A percentile compares a stretch with the other conserved stretches of the same genome.
These are phyloP conservation scores for Hebeloma cylindrosporum DNA, from an alignment of 768 basidiomycete species.

Conservation along the genomic window DNA sequence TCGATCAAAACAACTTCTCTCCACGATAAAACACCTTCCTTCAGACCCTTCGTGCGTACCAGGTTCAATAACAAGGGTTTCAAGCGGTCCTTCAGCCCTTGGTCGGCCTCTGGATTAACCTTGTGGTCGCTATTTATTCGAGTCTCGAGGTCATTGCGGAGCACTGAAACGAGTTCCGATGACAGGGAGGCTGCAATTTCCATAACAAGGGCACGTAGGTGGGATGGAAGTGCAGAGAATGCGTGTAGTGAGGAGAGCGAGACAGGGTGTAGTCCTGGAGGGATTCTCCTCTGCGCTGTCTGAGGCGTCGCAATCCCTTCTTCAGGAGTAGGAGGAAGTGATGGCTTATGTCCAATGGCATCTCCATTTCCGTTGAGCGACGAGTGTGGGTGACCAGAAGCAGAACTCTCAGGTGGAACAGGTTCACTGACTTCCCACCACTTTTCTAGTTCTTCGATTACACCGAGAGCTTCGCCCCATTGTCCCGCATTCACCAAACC, in stretches of 20 bases:
- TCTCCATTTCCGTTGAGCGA: constrained; percentile 15
- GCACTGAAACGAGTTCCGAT: constrained; percentile 70
- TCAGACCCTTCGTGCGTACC: constrained; percentile 66
- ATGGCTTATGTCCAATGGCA: constrained; percentile 19
- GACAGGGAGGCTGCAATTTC: constrained; percentile 79
- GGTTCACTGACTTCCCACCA: constrained; percentile 45
- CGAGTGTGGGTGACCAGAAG: constrained; percentile 4
- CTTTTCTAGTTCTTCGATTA: constrained; percentile 66
- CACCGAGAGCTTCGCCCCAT: constrained; percentile 80
- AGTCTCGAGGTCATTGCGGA: constrained; percentile 64
- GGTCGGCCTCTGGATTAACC: constrained; percentile 28
- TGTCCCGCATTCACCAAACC: constrained; percentile 81
- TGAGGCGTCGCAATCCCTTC: constrained; percentile 26
- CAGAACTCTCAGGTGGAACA: constrained; percentile 4
- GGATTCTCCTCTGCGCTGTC: constrained; percentile 8
- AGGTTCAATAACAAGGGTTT: constrained; percentile 79
- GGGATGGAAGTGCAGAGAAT: constrained; percentile 72
- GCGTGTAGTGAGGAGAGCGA: constrained; percentile 70
- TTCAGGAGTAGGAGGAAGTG: constrained; percentile 40
- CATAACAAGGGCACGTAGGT: constrained; percentile 67
- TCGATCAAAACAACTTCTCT: constrained; percentile 65
- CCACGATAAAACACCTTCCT: constrained; percentile 69
- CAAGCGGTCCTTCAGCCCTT: constrained; percentile 60
- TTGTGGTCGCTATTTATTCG: constrained; percentile 33
- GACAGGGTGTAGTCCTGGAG: constrained; percentile 34